A percentile compares a stretch with the other conserved stretches of the same genome.
phyloP scores from a whole-genome alignment of 805 yeast genomes.

The Kluyveromyces lactis region DNA sequence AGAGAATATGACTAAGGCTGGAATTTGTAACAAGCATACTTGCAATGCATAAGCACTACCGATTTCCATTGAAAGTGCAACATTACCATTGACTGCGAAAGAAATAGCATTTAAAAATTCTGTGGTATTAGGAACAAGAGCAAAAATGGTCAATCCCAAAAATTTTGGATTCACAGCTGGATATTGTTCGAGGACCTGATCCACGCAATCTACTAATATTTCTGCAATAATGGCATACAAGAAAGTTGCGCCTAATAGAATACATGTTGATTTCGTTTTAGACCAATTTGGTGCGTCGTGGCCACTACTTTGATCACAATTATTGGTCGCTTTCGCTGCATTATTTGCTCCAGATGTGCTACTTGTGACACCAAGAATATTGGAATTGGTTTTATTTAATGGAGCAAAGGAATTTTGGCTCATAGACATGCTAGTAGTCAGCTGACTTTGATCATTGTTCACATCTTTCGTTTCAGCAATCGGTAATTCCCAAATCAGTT shows the following conservation, averaged over 20 bases:
- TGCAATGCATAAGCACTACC: conserved; percentile 97
- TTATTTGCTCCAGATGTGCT: background rate
- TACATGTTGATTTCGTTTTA: conserved; percentile 70
- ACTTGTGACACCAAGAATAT: background rate
- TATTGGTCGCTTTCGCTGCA: conserved; percentile 12
- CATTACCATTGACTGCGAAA: conserved; percentile 92
- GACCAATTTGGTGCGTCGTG: conserved; percentile 99
- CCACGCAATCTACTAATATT: conserved; percentile 86
- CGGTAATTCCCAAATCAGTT: conserved; percentile 84
- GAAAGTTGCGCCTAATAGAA: conserved; percentile 74
- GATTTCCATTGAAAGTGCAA: conserved; percentile 93
- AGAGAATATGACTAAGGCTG: conserved; percentile 77
- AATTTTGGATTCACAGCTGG: conserved; percentile 81
- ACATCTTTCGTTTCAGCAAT: conserved; percentile 25
- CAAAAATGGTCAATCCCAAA: conserved; percentile 88
- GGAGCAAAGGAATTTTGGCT: conserved; percentile 1
- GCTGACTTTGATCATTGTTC: conserved; percentile 5
- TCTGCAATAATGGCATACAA: conserved; percentile 92
- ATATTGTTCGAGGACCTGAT: conserved; percentile 65
- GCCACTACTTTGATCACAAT: conserved; percentile 44
- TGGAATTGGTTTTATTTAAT: background rate
- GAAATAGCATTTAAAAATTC: conserved; percentile 96
- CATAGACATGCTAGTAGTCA: background rate
- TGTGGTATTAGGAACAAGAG: conserved; percentile 93
- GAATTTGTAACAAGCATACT: conserved; percentile 89